Percentiles rank a stretch among this genome's conserved stretches.
Conservation (phyloP, 2,329 filamentous ascomycete species). For the Capronia epimyces region DNA sequence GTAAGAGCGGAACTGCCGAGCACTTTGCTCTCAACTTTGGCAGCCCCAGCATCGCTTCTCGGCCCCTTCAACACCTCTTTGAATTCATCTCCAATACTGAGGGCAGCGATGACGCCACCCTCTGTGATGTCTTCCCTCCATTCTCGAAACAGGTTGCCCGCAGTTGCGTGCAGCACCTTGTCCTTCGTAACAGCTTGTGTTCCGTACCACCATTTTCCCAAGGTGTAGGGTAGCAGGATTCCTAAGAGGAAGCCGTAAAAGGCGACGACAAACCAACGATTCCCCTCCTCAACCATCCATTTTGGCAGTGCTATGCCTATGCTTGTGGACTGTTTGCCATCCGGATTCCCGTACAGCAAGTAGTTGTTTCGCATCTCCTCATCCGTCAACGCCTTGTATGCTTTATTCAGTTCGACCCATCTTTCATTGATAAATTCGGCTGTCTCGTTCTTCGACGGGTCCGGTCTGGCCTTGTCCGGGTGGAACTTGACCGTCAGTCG, state of each 20-base stretch:
- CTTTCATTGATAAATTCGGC: constrained; percentile 73
- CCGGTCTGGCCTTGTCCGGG: constrained; percentile 84
- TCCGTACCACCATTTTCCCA: constrained; percentile 98
- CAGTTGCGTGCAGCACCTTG: constrained; percentile 84
- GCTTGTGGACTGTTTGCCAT: constrained; percentile 96
- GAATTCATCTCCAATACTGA: constrained; percentile 84
- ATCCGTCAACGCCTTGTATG: constrained; percentile 95
- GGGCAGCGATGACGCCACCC: constrained; percentile 69
- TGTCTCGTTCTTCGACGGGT: constrained; percentile 83
- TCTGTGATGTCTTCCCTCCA: constrained; percentile 80
- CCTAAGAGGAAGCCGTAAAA: constrained; percentile 85
- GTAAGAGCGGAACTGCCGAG: constrained; percentile 61
- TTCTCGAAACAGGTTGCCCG: constrained; percentile 89
- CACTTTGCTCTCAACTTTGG: constrained; percentile 77
- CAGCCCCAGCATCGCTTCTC: constrained; percentile 72
- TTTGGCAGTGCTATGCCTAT: constrained; percentile 94
- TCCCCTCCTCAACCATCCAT: constrained; percentile 86
- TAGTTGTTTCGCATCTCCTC: constrained; percentile 97
- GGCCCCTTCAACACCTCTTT: constrained; percentile 68
- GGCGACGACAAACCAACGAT: constrained; percentile 89
- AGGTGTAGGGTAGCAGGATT: constrained; percentile 82
- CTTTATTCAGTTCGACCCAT: constrained; percentile 94
- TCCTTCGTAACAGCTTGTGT: constrained; percentile 90
- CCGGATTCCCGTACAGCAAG: constrained; percentile 89
- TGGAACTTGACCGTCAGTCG: constrained; percentile 79